Conservation (phyloP, 2,329 filamentous ascomycete genomes). For the Passalora sequoiae region DNA sequence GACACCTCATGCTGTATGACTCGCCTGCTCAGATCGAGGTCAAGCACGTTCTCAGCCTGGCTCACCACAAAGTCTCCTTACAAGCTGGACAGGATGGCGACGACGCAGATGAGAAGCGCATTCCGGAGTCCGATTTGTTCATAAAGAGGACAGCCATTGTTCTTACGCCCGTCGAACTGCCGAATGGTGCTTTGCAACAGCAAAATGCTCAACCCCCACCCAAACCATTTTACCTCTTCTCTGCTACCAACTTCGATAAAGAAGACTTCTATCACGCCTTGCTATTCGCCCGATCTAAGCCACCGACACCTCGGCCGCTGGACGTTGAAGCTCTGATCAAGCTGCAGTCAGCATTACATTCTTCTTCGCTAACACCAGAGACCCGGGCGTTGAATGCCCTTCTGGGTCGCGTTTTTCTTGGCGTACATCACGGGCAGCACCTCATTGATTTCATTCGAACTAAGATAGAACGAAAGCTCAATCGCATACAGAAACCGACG, state of each 20-base stretch:
- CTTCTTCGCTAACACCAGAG: conserved; percentile 74
- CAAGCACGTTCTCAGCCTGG: conserved; percentile 87
- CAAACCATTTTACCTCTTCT: conserved; percentile 90
- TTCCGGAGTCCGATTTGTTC: conserved; percentile 88
- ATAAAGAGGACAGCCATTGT: conserved; percentile 63
- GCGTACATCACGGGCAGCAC: conserved; percentile 76
- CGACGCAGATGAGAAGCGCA: conserved; percentile 52
- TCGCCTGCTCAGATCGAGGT: conserved; percentile 93
- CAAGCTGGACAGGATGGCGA: conserved; percentile 58
- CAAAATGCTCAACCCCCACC: conserved; percentile 31
- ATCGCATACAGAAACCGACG: conserved; percentile 82
- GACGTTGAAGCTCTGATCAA: conserved; percentile 82
- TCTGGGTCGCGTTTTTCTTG: conserved; percentile 80
- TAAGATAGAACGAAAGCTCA: conserved; percentile 94
- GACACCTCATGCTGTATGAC: conserved; percentile 95
- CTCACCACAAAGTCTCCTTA: conserved; percentile 78
- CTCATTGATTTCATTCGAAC: conserved; percentile 72
- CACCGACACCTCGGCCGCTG: conserved; percentile 69
- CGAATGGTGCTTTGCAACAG: conserved; percentile 21
- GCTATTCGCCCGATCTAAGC: conserved; percentile 62
- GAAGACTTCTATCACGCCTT: conserved; percentile 97
- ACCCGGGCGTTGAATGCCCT: conserved; percentile 92
- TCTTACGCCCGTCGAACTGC: conserved; percentile 26
- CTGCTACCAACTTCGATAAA: conserved; percentile 90
- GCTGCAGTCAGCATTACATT: conserved; percentile 83